Base-by-base conservation (phyloP, 352 stramenopile genomes). In the Phytophthora capsici region DNA sequence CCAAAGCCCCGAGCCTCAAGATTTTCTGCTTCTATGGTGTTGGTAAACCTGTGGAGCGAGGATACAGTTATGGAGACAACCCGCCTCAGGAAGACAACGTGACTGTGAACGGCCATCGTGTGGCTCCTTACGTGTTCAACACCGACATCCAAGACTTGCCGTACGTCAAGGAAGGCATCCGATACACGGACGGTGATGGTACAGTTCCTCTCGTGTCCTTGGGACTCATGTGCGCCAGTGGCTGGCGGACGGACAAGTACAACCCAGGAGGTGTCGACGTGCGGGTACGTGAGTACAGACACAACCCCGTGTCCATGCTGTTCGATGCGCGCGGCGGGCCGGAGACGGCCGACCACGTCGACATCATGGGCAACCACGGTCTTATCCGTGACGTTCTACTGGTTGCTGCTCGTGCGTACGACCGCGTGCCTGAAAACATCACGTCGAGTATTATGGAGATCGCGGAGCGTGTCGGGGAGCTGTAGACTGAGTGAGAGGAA, bases 1-100 rank as follows among this genome's bases (percentile, higher is more conserved):
- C 96, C 6, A 68, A 88, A 26, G 96, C 96, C 16, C 93, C 96
- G 3, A 95, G 87, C 30, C 79, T 98, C 63, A 98, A 97, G 55
- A 78, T 98, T 16, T 98, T 97, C 61, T 99, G 96, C 45, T 71
- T 98, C 8, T 98, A 99, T 76, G 96, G 96, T 44, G 80, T 97
- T 14, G 93, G 93, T 49, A 85, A 98, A 12, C 84, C 90, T 19
- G 97, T 95, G 5, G 89, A 96, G 58, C 86, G 89, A 34, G 83
- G 81, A 55, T 96, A 96, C 65, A 73, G 86, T 26, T 95, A 95
- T 47, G 71, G 73, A 25, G 55, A 52, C 10, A 93, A 90, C 52
- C 66, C 73, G 2, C 58, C 45, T 0, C 69, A 76, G 3, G 71
- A 80, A 26, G 80, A 82, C 23, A 70, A 72, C 14, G 53, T 54